Evolutionary conservation across 2,329 filamentous ascomycete genomes (phyloP), one percentile per base, ranked within the genome.

Genomic region (Fusarium luffae): DNA sequence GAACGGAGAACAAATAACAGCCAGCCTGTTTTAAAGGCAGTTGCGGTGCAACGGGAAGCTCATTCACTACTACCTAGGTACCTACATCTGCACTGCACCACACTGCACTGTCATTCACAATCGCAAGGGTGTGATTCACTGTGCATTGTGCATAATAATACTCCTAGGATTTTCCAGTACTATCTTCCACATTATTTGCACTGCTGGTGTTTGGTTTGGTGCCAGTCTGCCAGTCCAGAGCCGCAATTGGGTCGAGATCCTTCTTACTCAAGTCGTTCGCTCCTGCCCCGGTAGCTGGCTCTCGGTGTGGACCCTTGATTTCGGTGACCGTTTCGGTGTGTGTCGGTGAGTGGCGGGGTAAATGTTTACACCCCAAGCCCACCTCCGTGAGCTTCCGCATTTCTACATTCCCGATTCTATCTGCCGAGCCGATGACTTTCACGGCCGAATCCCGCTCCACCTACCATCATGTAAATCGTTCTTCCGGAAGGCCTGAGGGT

Each of bases 401-500:
- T 61, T 13, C 60, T 56, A 72, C 69, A 56, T 74, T 66, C 73
- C 75, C 75, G 75, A 74, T 66, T 50, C 32, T 66, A 76, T 76
- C 61, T 77, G 75, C 75, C 75, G 75, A 77, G 54, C 74, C 69
- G 70, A 69, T 73, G 57, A 54, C 34, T 52, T 40, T 42, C 49
- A 37, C 49, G 23, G 49, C 37, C 57, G 49, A 59, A 51, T 48
- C 51, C 47, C 55, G 62, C 68, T 71, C 72, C 73, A 74, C 72
- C 54, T 59, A 47, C 46, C 42, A 49, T 54, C 59, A 75, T 75
- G 73, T 71, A 75, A 74, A 75, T 74, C 54, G 54, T 69, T 74
- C 72, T 75, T 75, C 72, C 72, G 72, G 64, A 52, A 21, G 62
- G 50, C 55, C 58, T 54, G 50, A 60, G 43, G 56, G 57, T 41